Base-by-base conservation (phyloP, 2,329 filamentous ascomycete species). In the Fusarium floridanum region DNA sequence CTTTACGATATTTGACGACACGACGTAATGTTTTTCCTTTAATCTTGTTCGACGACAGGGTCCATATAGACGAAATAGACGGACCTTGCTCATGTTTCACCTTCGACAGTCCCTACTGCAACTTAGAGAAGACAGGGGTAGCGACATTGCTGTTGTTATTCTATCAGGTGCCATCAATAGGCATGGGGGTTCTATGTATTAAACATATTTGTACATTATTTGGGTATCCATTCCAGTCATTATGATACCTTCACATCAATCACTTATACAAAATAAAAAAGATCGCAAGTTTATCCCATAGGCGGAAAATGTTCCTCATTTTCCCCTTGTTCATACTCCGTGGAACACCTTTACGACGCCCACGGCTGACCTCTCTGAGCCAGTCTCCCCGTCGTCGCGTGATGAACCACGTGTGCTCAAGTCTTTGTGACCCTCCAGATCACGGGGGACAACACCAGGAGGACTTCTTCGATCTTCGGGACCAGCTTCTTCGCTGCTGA, bases 281-380 rank as follows among this genome's bases (percentile, higher is more conserved):
- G 5, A 27, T 39, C 53, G 63, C 63, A 59, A 37, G 27, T 61
- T 27, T 45, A 34, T 37, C 59, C 34, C 17, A 10, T 14, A 48
- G 36, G 50, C 16, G 27, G 48, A 48, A 48, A 48, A 48, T 27
- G 48, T 32, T 53, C 10, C 24, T 32, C 57, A 34, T n/a, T 27
- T 27, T 32, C 55, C 9, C 22, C 41, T 45, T 37, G 12, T 56
- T 72, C 68, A 79, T 61, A 79, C 77, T 63, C 77, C 77, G 45
- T 79, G 77, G 37, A 75, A 79, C 14, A 79, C 77, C 67, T 79
- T 79, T 41, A 79, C 77, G 22, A 79, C 76, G 29, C 77, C 77
- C 10, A 69, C 77, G 8, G 77, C 74, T 16, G 77, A 79, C 48
- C 77, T 64, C 59, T 79, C 77, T 10, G 77, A 79, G 24, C 63